Conservation (phyloP, 495 filamentous ascomycete species). For the Podospora bellae-mahoneyi region DNA sequence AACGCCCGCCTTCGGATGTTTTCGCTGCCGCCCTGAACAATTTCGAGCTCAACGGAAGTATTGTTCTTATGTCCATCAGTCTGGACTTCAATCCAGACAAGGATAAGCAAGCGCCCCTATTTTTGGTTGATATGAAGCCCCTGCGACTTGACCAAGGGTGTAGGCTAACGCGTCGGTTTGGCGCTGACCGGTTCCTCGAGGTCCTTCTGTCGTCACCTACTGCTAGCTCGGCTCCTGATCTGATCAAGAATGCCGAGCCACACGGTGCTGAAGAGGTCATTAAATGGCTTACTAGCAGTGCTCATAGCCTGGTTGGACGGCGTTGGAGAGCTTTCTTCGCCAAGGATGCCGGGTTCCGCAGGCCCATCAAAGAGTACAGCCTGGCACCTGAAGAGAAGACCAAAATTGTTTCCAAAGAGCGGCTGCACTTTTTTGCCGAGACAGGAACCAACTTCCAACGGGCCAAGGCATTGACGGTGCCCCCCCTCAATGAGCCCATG, state of each 20-base stretch:
- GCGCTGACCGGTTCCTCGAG: conserved; percentile 47
- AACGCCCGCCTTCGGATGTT: conserved; percentile 33
- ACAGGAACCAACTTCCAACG: conserved; percentile 35
- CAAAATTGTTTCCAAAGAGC: conserved; percentile 37
- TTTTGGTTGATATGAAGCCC: conserved; percentile 38
- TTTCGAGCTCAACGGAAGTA: conserved; percentile 33
- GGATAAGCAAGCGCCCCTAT: conserved; percentile 34
- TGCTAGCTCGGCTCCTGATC: conserved; percentile 10
- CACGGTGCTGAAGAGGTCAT: conserved; percentile 35
- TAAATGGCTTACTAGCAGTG: conserved; percentile 37
- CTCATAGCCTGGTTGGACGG: conserved; percentile 42
- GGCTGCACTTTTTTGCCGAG: conserved; percentile 47
- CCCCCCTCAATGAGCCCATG: neutral
- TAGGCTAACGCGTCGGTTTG: conserved; percentile 46
- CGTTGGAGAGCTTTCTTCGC: conserved; percentile 46
- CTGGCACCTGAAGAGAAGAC: conserved; percentile 36
- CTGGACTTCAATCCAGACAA: conserved; percentile 34
- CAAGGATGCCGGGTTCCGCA: conserved; percentile 38
- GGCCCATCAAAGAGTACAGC: conserved; percentile 34
- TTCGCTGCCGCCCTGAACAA: conserved; percentile 35
- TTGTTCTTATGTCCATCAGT: conserved; percentile 37
- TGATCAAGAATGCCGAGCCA: conserved; percentile 23
- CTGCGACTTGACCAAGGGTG: conserved; percentile 41
- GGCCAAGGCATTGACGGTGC: neutral
- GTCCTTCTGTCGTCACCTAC: conserved; percentile 38